A percentile compares a stretch with the other conserved stretches of the same genome.
Evolutionary conservation across 2,329 filamentous ascomycete species (phyloP).

Genomic region (Neobulgaria alba): DNA sequence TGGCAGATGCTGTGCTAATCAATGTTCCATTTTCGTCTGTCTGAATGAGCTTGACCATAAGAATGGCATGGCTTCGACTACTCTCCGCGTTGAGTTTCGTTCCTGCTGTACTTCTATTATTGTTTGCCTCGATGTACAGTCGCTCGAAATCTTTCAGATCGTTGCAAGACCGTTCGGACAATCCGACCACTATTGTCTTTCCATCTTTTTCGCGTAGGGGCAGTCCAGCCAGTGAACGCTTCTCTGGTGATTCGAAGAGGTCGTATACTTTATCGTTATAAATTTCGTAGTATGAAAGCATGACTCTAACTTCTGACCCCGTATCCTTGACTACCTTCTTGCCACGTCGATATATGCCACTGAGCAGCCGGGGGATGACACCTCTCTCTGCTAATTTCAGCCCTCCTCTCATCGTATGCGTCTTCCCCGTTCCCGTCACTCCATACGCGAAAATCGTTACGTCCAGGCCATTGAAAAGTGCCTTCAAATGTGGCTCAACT

Average conservation of each 20-base stretch:
- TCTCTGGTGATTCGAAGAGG: constrained; percentile 79
- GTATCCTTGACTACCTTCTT: constrained; percentile 81
- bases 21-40: constrained; percentile 57
- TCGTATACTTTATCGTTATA: constrained; percentile 96
- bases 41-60: constrained; percentile 82
- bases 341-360: constrained; percentile 73
- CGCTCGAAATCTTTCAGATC: constrained; percentile 85
- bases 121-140: constrained; percentile 85
- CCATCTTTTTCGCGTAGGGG: constrained; percentile 79
- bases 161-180: constrained; percentile 74
- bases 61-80: constrained; percentile 80
- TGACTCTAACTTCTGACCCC: constrained; percentile 61
- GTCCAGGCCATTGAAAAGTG: constrained; percentile 82
- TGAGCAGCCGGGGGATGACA: constrained; percentile 78
- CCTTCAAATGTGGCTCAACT: constrained; percentile 87
- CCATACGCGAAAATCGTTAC: constrained; percentile 90
- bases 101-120: constrained; percentile 78
- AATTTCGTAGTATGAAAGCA: constrained; percentile 89
- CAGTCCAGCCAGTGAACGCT: constrained; percentile 64
- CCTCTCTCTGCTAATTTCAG: constrained; percentile 78
- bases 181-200: constrained; percentile 77
- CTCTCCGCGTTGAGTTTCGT: constrained; percentile 92
- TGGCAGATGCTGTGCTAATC: constrained; percentile 82
- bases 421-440: constrained; percentile 89
- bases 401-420: constrained; percentile 90